Evolutionary conservation across 2,329 filamentous ascomycete species (phyloP), one percentile per base, ranked within the genome.

Genomic region (Cladophialophora carrionii): DNA sequence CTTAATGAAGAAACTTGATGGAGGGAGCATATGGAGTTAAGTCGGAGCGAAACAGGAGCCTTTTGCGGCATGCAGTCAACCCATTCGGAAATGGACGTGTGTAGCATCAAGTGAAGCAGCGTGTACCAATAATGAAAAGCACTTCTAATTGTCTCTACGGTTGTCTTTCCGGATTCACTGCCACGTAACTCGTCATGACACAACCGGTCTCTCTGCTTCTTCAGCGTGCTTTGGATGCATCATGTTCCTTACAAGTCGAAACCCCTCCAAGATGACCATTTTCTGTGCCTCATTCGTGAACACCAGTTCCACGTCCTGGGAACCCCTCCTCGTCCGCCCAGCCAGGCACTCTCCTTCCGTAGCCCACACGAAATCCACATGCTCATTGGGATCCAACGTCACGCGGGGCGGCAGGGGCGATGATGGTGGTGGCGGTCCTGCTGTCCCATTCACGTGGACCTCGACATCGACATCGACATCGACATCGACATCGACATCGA

Each of bases 301-400:
- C 22, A 34, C 14, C 57, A 69, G 43, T 20, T 65, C 61, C 29
- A 57, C 29, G 22, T 10, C 14, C 14, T n/a, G n/a, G 9, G 22
- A 12, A 2, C 52, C 57, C 1, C 31, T 29, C 10, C 41, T 52
- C 1, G 49, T 56, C 49, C 57, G 43, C 1, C 71, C 68, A 26
- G 61, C 58, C 24, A 61, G 61, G 3, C 77, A 68, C 14, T 79
- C 75, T n/a, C 73, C 74, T 64, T 78, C 76, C 1, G 68, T 72
- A 29, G 73, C 78, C 78, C 78, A 80, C 12, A 72, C 66, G 64
- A 72, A 79, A 0, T 65, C 70, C 56, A 74, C 71, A 70, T 80
- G 78, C 68, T 79, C 78, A 2, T 66, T 67, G 9, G 71, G 71
- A 48, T 75, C 75, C 22, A 79, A 55, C 31, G 57, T 69, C 3